Evolutionary conservation across 768 basidiomycete species (phyloP).

Genomic region (Flagelloscypha sp.): DNA sequence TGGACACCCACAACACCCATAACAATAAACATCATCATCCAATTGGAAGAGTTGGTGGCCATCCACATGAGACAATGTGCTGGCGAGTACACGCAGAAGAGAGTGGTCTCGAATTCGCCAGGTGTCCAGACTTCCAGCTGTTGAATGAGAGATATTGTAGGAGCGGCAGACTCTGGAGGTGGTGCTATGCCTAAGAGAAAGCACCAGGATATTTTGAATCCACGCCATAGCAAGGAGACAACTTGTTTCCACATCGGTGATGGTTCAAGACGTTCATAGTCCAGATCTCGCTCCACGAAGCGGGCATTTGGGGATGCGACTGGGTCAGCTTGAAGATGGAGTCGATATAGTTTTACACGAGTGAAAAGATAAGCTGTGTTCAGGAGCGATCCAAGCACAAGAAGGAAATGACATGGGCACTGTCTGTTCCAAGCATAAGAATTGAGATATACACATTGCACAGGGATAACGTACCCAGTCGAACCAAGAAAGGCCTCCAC

Average conservation of each 20-base stretch:
- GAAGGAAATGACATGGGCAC: slow-evolving; percentile 50
- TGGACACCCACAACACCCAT: slow-evolving; percentile 63
- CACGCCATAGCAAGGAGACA: slow-evolving; percentile 37
- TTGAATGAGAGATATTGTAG: slow-evolving; percentile 50
- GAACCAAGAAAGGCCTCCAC: slow-evolving; percentile 59
- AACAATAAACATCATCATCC: slow-evolving; percentile 61
- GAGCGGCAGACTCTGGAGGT: slow-evolving; percentile 26
- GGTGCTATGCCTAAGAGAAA: slow-evolving; percentile 60
- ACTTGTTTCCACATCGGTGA: slow-evolving; percentile 40
- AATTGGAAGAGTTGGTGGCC: slow-evolving; percentile 61
- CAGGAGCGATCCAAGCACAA: slow-evolving; percentile 44
- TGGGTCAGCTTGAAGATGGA: slow-evolving; percentile 54
- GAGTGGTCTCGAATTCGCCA: slow-evolving; percentile 55
- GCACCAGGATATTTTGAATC: slow-evolving; percentile 49
- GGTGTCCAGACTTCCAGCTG: slow-evolving; percentile 76
- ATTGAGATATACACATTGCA: slow-evolving; percentile 9
- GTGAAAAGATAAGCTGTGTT: slow-evolving; percentile 66
- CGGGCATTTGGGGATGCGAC: slow-evolving; percentile 63
- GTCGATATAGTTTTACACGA: slow-evolving; percentile 59
- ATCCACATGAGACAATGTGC: slow-evolving; percentile 70
- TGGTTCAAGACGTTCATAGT: slow-evolving; percentile 34
- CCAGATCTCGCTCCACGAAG: slow-evolving; percentile 47
- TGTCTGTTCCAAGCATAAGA: slow-evolving; percentile 37
- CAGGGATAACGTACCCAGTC: slow-evolving; percentile 55
- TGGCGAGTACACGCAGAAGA: slow-evolving; percentile 76